These are phyloP conservation scores for Termitomyces titanicus DNA, from an alignment of 768 basidiomycete species.

Conservation along the genomic window DNA sequence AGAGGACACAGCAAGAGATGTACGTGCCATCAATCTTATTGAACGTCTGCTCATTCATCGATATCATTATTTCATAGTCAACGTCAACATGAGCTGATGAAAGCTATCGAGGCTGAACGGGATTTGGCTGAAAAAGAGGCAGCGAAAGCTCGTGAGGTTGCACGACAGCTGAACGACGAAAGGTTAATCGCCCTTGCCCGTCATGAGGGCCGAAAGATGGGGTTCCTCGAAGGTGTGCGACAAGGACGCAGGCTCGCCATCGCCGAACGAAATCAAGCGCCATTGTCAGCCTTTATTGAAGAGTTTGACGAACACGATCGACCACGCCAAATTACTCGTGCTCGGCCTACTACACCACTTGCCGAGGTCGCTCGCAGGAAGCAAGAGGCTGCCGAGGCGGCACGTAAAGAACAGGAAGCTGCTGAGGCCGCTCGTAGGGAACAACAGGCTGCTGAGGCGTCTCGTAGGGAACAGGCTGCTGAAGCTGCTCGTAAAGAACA, in stretches of 20 bases:
- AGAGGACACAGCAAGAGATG: constrained; percentile 25
- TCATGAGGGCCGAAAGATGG: constrained; percentile 49
- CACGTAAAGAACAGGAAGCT: not conserved
- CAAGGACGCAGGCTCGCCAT: constrained; percentile 36
- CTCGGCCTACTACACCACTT: not conserved
- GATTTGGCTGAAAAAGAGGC: constrained; percentile 30
- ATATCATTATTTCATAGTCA: constrained; percentile 11
- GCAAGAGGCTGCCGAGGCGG: not conserved
- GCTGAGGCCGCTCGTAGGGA: not conserved
- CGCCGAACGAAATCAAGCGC: constrained; percentile 3
- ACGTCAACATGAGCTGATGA: constrained; percentile 21
- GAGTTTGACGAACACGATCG: constrained; percentile 2
- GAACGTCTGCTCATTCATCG: not conserved
- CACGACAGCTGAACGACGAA: constrained; percentile 56
- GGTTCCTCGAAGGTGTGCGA: constrained; percentile 44
- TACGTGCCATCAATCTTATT: constrained; percentile 6
- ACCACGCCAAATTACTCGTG: not conserved
- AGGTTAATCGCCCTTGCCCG: constrained; percentile 44
- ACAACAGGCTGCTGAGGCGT: not conserved
- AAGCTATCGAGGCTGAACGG: constrained; percentile 26
- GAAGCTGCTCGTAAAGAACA: not conserved
- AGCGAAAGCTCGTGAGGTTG: constrained; percentile 39
- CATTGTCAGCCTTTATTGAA: constrained; percentile 13
- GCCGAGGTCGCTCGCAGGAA: not conserved
- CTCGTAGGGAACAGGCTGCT: not conserved